Evolutionary conservation across 345 rosid species (phyloP).

Genomic region (Citrus mangshanensis): DNA sequence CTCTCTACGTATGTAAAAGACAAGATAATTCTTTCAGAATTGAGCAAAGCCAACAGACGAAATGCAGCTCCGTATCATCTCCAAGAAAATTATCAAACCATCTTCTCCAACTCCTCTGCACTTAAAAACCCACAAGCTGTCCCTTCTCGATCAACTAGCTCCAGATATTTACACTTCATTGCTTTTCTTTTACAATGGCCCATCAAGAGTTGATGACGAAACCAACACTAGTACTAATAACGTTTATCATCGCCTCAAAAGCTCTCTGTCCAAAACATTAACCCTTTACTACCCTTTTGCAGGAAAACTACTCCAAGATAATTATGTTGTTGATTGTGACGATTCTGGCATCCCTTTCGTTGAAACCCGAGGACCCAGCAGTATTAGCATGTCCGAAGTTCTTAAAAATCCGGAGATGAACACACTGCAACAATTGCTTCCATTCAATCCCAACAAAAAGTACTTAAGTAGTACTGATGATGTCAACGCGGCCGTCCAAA

Average conservation of each 20-base stretch:
- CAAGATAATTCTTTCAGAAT: too few species aligned
- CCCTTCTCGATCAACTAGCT: not conserved
- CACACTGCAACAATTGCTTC: not conserved
- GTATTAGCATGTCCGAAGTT: not conserved
- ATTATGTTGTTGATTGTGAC: not conserved
- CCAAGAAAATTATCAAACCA: not conserved
- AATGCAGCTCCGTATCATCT: not conserved
- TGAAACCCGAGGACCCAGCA: not conserved
- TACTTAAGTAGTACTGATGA: not conserved
- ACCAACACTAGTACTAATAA: not conserved
- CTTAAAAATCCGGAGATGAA: not conserved
- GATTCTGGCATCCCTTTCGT: not conserved
- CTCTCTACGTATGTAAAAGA: too few species aligned
- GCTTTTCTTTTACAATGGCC: not conserved
- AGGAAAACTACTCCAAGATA: not conserved
- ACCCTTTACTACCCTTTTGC: not conserved
- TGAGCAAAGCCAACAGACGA: too few species aligned
- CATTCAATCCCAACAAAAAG: not conserved
- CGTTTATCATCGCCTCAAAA: not conserved
- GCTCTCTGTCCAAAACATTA: not conserved
- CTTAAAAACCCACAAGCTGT: not conserved
- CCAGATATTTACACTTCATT: not conserved
- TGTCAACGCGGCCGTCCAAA: not conserved
- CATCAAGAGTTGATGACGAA: not conserved
- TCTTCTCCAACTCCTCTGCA: slow-evolving; percentile 1